Evolutionary conservation across 306 rosid species (phyloP).

Genomic region (Cicer arietinum): DNA sequence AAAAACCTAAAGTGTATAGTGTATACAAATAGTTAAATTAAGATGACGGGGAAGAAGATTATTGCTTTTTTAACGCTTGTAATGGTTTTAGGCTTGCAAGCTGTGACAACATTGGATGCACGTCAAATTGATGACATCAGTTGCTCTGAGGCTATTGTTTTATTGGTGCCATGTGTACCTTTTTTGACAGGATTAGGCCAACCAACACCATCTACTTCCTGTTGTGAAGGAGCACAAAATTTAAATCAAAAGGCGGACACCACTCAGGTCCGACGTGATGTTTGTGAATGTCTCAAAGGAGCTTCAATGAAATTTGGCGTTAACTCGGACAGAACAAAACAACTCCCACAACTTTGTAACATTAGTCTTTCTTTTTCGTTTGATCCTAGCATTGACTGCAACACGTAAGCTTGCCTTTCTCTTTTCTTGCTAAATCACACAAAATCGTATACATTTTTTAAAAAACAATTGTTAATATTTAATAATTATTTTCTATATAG

Average conservation of each 20-base stretch:
- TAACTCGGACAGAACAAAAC: background rate
- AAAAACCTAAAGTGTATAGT: too few relatives aligned
- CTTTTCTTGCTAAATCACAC: too few relatives aligned
- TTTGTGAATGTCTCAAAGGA: background rate
- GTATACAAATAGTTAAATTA: too few relatives aligned
- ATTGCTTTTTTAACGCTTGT: too few relatives aligned
- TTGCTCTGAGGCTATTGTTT: too few relatives aligned
- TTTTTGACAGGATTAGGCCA: background rate
- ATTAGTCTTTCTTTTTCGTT: background rate
- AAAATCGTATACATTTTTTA: too few relatives aligned
- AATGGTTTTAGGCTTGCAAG: too few relatives aligned
- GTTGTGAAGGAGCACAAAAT: background rate
- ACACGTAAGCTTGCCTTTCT: background rate
- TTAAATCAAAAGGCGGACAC: background rate
- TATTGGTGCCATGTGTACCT: background rate
- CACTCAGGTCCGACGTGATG: background rate
- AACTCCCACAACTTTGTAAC: background rate
- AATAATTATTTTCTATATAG: background rate
- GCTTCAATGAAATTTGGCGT: background rate
- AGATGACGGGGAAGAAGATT: too few relatives aligned
- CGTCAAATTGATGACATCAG: too few relatives aligned
- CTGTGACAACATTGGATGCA: too few relatives aligned
- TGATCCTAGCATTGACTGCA: background rate
- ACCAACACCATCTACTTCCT: background rate
- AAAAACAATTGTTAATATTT: too few relatives aligned